These are phyloP conservation scores for Sechiopsis laciniata DNA, from an alignment of 306 rosid species.

Conservation along the genomic window DNA sequence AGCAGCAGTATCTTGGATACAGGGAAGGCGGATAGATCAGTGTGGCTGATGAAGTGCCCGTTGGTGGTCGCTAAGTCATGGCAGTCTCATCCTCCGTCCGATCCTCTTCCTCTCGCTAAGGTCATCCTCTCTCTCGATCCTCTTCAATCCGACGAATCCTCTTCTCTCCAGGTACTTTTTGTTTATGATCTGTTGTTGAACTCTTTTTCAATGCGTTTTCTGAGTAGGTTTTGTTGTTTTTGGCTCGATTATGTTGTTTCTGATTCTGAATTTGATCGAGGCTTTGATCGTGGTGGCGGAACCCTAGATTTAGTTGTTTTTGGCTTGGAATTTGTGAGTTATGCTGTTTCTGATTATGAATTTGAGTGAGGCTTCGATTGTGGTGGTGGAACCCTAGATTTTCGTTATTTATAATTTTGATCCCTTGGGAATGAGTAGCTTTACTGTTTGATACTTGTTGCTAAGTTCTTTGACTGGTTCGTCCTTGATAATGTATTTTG, in stretches of 20 bases:
- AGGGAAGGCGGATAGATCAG: constrained; percentile 73
- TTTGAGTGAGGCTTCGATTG: not conserved
- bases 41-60: constrained; percentile 98
- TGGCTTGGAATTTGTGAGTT: not conserved
- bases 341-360: not conserved
- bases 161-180: constrained; percentile 56
- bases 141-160: constrained; percentile 68
- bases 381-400: constrained; percentile 9
- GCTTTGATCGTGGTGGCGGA: not conserved
- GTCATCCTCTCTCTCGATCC: constrained; percentile 93
- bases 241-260: not conserved
- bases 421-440: not conserved
- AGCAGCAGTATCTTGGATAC: constrained; percentile 53
- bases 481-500: not conserved
- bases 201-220: not conserved
- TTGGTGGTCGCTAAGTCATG: constrained; percentile 78
- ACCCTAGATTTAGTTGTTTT: constrained; percentile 11
- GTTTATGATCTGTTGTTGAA: not conserved
- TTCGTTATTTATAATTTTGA: not conserved
- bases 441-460: not conserved
- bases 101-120: constrained; percentile 69
- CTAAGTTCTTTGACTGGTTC: not conserved
- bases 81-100: constrained; percentile 70
- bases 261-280: not conserved
- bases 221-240: not conserved